Evolutionary conservation across 768 basidiomycete species (phyloP).

Genomic region (Suillus occidentalis): DNA sequence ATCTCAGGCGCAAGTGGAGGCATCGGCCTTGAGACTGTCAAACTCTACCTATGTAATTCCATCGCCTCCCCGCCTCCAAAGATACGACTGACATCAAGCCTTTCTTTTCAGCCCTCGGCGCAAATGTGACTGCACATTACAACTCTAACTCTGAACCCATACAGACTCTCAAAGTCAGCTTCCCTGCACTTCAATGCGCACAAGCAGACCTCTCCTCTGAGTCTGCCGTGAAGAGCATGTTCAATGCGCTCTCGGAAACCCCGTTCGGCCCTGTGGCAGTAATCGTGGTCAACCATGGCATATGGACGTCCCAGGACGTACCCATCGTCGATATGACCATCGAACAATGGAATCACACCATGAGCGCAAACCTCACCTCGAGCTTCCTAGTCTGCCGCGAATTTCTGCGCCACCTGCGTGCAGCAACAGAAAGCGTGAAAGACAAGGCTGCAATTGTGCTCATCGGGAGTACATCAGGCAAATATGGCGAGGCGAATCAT

Average conservation of each 20-base stretch:
- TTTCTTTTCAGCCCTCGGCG: conserved; percentile 56
- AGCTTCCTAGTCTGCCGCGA: conserved; percentile 65
- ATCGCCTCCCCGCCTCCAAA: background rate
- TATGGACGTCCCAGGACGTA: conserved; percentile 45
- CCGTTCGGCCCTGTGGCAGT: conserved; percentile 55
- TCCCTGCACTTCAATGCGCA: conserved; percentile 34
- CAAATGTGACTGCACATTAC: conserved; percentile 72
- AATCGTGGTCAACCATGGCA: conserved; percentile 63
- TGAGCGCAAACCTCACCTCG: conserved; percentile 66
- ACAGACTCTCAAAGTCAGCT: conserved; percentile 38
- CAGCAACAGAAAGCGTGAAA: conserved; percentile 39
- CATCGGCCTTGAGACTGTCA: conserved; percentile 67
- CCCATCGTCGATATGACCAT: conserved; percentile 59
- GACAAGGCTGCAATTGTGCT: conserved; percentile 61
- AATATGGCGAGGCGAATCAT: conserved; percentile 68
- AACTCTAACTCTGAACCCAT: conserved; percentile 50
- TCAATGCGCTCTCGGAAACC: conserved; percentile 36
- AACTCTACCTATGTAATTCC: conserved; percentile 53
- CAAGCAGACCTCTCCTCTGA: conserved; percentile 64
- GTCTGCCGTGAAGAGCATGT: conserved; percentile 49
- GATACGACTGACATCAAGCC: background rate
- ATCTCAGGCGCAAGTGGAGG: conserved; percentile 68
- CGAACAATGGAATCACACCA: conserved; percentile 60
- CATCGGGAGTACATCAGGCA: conserved; percentile 71
- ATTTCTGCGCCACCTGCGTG: conserved; percentile 49